Evolutionary conservation across 2,329 filamentous ascomycete genomes (phyloP), one percentile per base, ranked within the genome.

Genomic region (Talaromyces marneffei): DNA sequence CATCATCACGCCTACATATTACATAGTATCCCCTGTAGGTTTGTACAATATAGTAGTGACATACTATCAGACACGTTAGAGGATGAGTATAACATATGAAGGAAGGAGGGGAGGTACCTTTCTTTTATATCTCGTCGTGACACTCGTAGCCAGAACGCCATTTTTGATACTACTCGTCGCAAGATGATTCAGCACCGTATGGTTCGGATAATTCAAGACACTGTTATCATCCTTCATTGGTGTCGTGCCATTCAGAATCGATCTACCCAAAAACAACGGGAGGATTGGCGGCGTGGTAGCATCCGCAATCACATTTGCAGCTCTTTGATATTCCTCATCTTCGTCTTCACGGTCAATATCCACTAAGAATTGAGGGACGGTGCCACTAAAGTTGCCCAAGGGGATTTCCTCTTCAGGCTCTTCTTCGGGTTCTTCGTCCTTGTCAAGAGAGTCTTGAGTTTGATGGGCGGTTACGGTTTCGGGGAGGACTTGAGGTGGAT

Each of bases 91-190:
- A 14, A 46, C 18, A 23, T n/a, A 44, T 4, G n/a, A 14, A 14
- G 12, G 12, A n/a, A 40, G n/a, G 27, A 31, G 7, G 14, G 37
- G 63, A n/a, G 70, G 63, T 68, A 79, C 78, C 74, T 99, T 99
- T 77, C 90, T 88, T 79, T 92, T 95, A 75, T 97, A 99, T 74
- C 94, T 85, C n/a, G 94, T 99, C 4, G 94, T 99, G 14, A 91
- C 93, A 70, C 92, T 97, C 5, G 96, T 95, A 35, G 94, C 94
- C 66, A 99, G 82, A 27, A 97, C 90, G 65, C 93, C 92, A 67
- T 96, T 92, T 80, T 96, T 97, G 76, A 99, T 99, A 75, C 92
- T 97, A 76, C 93, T 97, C 2, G 94, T 99, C 54, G 93, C 93
- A 67, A 99, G 80, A 75, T 99, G 94, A 68, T 99, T 99, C 65